These are phyloP conservation scores for Colletotrichum sp. DNA, from an alignment of 2,329 filamentous ascomycete species.

Conservation along the genomic window DNA sequence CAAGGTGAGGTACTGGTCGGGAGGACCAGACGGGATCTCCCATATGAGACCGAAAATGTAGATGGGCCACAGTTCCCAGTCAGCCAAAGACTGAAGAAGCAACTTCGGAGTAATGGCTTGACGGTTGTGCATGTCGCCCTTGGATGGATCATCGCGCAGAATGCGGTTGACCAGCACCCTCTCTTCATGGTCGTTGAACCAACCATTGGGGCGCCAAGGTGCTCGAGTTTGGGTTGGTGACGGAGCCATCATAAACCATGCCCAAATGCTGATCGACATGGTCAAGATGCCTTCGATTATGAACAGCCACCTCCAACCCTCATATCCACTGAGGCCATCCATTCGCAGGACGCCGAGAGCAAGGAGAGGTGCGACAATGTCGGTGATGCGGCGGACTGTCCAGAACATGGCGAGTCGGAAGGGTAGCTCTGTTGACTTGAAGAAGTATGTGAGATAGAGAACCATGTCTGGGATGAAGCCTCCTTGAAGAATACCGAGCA, in stretches of 20 bases:
- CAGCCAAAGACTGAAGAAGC: slow-evolving; percentile 51
- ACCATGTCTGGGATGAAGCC: slow-evolving; percentile 44
- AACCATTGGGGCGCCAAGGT: slow-evolving; percentile 55
- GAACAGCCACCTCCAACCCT: slow-evolving; percentile 29
- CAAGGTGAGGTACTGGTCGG: slow-evolving; percentile 29
- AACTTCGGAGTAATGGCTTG: slow-evolving; percentile 50
- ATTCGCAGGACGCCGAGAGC: slow-evolving; percentile 32
- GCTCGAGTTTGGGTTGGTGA: slow-evolving; percentile 43
- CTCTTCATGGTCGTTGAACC: slow-evolving; percentile 62
- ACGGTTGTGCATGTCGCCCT: slow-evolving; percentile 60
- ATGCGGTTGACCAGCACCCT: slow-evolving; percentile 62
- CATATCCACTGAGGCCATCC: slow-evolving; percentile 26
- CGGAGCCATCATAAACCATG: slow-evolving; percentile 34
- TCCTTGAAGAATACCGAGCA: slow-evolving; percentile 48
- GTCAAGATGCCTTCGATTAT: slow-evolving; percentile 23
- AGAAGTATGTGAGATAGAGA: slow-evolving; percentile 31
- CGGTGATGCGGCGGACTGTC: slow-evolving; percentile 27
- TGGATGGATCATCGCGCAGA: slow-evolving; percentile 59
- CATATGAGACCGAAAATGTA: slow-evolving; percentile 55
- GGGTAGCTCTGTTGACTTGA: slow-evolving; percentile 28
- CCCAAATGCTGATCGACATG: slow-evolving; percentile 28
- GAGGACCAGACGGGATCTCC: slow-evolving; percentile 27
- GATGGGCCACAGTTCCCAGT: slow-evolving; percentile 62
- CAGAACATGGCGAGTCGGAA: slow-evolving; percentile 30
- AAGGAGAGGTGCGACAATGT: slow-evolving; percentile 30